Percentiles rank a stretch among this genome's conserved stretches.
Conservation (phyloP, 805 yeast genomes). For the Peterozyma xylosa region DNA sequence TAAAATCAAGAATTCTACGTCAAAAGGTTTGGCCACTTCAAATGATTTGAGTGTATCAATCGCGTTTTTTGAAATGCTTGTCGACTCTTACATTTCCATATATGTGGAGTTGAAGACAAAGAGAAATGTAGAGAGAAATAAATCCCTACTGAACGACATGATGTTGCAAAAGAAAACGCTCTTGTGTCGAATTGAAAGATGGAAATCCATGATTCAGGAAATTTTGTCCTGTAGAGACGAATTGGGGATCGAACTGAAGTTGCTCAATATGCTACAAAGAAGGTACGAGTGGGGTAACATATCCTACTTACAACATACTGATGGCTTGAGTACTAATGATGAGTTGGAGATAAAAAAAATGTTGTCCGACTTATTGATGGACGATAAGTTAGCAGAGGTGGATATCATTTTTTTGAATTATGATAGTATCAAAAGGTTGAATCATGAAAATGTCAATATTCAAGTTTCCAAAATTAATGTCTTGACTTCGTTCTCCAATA, state of each 20-base stretch:
- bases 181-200: slow-evolving; percentile 35
- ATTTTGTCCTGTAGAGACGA: slow-evolving; percentile 10
- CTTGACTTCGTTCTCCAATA: slow-evolving; percentile 52
- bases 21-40: neutral
- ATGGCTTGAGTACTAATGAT: slow-evolving; percentile 5
- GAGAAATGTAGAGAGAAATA: slow-evolving; percentile 12
- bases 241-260: neutral
- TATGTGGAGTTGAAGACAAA: slow-evolving; percentile 16
- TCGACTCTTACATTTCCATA: slow-evolving; percentile 31
- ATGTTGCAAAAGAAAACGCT: slow-evolving; percentile 31
- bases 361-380: slow-evolving; percentile 1
- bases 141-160: slow-evolving; percentile 17
- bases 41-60: slow-evolving; percentile 19
- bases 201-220: slow-evolving; percentile 35
- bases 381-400: slow-evolving; percentile 8
- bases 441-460: slow-evolving; percentile 37
- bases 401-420: slow-evolving; percentile 49
- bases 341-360: slow-evolving; percentile 5
- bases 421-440: slow-evolving; percentile 49
- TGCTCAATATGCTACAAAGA: slow-evolving; percentile 1
- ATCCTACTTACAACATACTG: slow-evolving; percentile 12
- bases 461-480: slow-evolving; percentile 70
- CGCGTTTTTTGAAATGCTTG: slow-evolving; percentile 34
- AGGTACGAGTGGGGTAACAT: slow-evolving; percentile 30
- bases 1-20: slow-evolving; percentile 5